Percentiles rank a stretch among this genome's conserved stretches.
Evolutionary conservation across 2,329 filamentous ascomycete species (phyloP).

Genomic region (Fusarium sp.): DNA sequence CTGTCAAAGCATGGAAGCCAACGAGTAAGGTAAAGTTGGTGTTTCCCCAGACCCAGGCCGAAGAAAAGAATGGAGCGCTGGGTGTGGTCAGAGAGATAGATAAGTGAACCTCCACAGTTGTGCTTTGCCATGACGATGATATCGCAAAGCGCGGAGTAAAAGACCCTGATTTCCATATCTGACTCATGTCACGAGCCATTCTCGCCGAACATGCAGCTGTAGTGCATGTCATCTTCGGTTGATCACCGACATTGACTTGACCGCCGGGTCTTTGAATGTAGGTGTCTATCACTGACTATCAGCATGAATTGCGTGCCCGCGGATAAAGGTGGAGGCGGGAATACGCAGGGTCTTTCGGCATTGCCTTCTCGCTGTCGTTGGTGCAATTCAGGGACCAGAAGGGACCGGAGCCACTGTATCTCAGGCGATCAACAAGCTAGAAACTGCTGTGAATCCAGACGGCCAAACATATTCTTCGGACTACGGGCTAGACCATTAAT

Average conservation of each 20-base stretch:
- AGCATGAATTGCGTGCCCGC: conserved; percentile 15
- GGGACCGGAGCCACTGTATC: conserved; percentile 24
- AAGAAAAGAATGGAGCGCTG: conserved; percentile 26
- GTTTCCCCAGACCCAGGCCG: conserved; percentile 42
- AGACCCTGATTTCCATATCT: conserved; percentile 27
- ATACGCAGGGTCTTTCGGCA: conserved; percentile 29
- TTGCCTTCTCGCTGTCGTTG: conserved; percentile 13
- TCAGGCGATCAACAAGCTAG: conserved; percentile 27
- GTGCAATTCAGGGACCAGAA: neutral
- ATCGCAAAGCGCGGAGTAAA: conserved; percentile 21
- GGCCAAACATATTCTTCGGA: conserved; percentile 13
- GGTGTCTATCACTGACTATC: no score
- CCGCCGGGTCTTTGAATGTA: conserved; percentile 30
- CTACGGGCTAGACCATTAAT: conserved; percentile 30
- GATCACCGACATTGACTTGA: conserved; percentile 28
- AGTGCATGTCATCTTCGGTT: conserved; percentile 18
- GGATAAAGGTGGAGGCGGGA: conserved; percentile 40
- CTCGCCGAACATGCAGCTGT: conserved; percentile 12
- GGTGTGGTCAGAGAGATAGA: conserved; percentile 30
- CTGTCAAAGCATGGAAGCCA: conserved; percentile 24
- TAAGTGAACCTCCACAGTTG: conserved; percentile 7
- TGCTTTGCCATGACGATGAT: conserved; percentile 18
- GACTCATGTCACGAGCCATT: conserved; percentile 27
- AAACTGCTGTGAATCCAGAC: conserved; percentile 25
- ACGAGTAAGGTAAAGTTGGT: conserved; percentile 24